phyloP scores from a whole-genome alignment of 192 early-diverging fungal species.

The Ambispora gerdemannii region DNA sequence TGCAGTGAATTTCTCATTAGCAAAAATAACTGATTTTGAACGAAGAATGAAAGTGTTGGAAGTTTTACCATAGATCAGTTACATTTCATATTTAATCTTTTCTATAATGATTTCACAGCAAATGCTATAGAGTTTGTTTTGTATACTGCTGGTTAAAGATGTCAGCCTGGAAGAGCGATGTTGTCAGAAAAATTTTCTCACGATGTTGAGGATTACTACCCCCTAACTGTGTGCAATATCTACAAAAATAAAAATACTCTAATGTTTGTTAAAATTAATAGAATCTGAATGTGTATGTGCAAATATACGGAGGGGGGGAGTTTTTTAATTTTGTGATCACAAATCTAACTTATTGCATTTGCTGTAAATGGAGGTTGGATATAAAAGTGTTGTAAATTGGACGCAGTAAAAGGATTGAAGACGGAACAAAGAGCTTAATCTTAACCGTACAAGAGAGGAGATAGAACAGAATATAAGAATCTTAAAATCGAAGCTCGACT shows the following conservation, averaged over 20 bases:
- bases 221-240: conserved; percentile 5
- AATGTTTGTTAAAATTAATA: too few relatives aligned
- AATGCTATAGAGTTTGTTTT: conserved; percentile 7
- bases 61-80: conserved; percentile 14
- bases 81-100: conserved; percentile 3
- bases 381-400: conserved; percentile 18
- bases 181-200: conserved; percentile 27
- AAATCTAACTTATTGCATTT: conserved; percentile 24
- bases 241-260: conserved; percentile 6
- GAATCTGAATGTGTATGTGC: conserved; percentile 16
- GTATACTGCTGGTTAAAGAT: background rate
- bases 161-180: conserved; percentile 16
- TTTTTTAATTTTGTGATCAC: conserved; percentile 11
- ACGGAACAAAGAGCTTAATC: background rate
- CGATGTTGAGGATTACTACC: too few relatives aligned
- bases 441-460: conserved; percentile 13
- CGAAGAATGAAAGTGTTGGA: conserved; percentile 22
- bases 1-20: conserved; percentile 8
- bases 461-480: conserved; percentile 8
- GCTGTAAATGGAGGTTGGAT: conserved; percentile 29
- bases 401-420: conserved; percentile 16
- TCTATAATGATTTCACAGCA: conserved; percentile 18
- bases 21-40: conserved; percentile 21
- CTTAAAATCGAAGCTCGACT: conserved; percentile 9
- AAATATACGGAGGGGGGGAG: background rate